Percentiles rank a stretch among this genome's conserved stretches.
Conservation (phyloP, 768 basidiomycete genomes). For the Kwoniella sp. region DNA sequence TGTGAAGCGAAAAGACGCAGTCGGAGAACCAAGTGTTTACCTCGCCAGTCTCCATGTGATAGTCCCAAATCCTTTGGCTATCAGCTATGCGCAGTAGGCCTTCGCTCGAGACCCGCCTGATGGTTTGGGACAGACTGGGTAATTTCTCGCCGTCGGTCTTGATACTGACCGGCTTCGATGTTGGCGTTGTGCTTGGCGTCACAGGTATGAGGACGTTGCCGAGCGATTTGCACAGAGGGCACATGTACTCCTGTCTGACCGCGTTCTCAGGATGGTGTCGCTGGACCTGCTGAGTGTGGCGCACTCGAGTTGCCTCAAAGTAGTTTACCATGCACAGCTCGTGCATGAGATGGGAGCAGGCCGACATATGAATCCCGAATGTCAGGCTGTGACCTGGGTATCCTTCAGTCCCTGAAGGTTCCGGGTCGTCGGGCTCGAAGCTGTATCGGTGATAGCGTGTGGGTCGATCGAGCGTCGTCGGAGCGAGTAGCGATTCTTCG, state of each 20-base stretch:
- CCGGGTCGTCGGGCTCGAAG: slow-evolving; percentile 17
- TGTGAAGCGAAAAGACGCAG: slow-evolving; percentile 20
- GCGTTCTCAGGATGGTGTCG: slow-evolving; percentile 92
- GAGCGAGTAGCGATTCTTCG: slow-evolving; percentile 66
- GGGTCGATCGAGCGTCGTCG: slow-evolving; percentile 62
- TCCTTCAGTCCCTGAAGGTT: slow-evolving; percentile 37
- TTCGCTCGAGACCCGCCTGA: slow-evolving; percentile 79
- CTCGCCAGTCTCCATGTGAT: slow-evolving; percentile 49
- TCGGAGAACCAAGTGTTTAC: slow-evolving; percentile 48
- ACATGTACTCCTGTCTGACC: slow-evolving; percentile 89
- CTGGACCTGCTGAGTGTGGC: slow-evolving; percentile 81
- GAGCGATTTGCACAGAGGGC: slow-evolving; percentile 92
- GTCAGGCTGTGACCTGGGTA: slow-evolving; percentile 58
- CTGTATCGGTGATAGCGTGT: slow-evolving; percentile 33
- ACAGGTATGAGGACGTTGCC: slow-evolving; percentile 92
- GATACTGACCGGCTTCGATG: slow-evolving; percentile 9
- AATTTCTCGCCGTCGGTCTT: slow-evolving; percentile 44
- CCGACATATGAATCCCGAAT: slow-evolving; percentile 79
- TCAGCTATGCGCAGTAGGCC: slow-evolving; percentile 63
- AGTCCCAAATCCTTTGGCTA: slow-evolving; percentile 46
- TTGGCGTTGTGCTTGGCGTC: slow-evolving; percentile 42
- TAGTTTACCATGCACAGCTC: slow-evolving; percentile 89
- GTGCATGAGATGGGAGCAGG: slow-evolving; percentile 97
- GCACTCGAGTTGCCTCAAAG: slow-evolving; percentile 74
- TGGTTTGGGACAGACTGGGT: slow-evolving; percentile 77